These are phyloP conservation scores for Isatis tinctoria DNA, from an alignment of 345 rosid species.

Conservation along the genomic window DNA sequence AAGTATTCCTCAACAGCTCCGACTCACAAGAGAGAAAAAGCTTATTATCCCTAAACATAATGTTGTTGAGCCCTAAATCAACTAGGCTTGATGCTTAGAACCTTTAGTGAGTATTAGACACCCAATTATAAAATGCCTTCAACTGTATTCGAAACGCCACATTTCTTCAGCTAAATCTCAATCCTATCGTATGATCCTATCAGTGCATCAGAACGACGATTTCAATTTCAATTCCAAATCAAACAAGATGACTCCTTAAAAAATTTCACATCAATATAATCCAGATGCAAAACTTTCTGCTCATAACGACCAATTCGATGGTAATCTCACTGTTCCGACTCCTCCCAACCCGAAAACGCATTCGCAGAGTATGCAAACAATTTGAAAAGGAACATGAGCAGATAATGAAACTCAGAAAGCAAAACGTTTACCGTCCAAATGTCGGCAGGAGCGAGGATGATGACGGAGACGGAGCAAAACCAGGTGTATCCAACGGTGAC, in stretches of 20 bases:
- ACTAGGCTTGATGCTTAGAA: neutral
- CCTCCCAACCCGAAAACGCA: neutral
- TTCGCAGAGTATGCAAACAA: neutral
- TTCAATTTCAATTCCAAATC: neutral
- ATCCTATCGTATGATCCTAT: no score
- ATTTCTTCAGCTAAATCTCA: neutral
- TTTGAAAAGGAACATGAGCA: neutral
- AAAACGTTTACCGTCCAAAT: conserved; percentile 67
- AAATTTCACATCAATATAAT: neutral
- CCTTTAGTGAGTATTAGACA: neutral
- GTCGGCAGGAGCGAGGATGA: conserved; percentile 97
- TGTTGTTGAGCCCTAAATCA: neutral
- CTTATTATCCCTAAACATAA: neutral
- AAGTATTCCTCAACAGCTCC: neutral
- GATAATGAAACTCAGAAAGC: neutral
- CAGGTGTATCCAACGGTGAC: conserved; percentile 96
- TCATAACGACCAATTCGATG: neutral
- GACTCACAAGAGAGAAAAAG: neutral
- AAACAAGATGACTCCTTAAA: neutral
- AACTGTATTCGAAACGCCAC: neutral
- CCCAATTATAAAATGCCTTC: neutral
- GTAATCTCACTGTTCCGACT: neutral
- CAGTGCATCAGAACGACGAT: neutral
- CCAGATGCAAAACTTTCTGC: neutral
- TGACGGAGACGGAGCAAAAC: conserved; percentile 95